phyloP scores from a whole-genome alignment of 345 rosid genomes.

The Eucalyptus decipiens region DNA sequence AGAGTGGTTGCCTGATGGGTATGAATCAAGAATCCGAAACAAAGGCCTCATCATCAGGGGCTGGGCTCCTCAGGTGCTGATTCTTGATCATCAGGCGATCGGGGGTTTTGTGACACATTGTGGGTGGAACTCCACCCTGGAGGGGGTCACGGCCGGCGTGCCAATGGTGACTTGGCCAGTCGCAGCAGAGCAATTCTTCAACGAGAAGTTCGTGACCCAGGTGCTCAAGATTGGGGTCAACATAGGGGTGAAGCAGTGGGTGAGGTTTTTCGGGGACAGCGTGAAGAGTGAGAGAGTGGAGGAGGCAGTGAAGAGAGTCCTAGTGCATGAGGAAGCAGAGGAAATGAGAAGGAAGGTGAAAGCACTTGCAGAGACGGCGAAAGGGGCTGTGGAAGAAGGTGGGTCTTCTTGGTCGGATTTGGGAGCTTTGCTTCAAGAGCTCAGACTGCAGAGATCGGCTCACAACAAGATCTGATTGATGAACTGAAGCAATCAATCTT shows the following conservation, averaged over 20 bases:
- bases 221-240: too few relatives aligned
- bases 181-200: too few relatives aligned
- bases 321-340: too few relatives aligned
- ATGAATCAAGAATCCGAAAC: conserved; percentile 6
- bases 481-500: not conserved
- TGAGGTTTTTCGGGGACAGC: too few relatives aligned
- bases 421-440: not conserved
- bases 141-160: conserved; percentile 15
- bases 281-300: too few relatives aligned
- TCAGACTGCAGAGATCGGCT: not conserved
- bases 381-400: not conserved
- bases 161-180: too few relatives aligned
- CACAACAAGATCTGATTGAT: not conserved
- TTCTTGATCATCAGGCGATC: conserved; percentile 45
- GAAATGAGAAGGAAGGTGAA: too few relatives aligned
- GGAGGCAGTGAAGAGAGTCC: too few relatives aligned
- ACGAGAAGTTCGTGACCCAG: too few relatives aligned
- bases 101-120: conserved; percentile 72
- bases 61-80: conserved; percentile 51
- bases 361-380: too few relatives aligned
- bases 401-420: not conserved
- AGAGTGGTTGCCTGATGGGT: conserved; percentile 19
- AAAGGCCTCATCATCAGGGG: conserved; percentile 22
- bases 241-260: too few relatives aligned
- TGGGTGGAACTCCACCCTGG: conserved; percentile 64